phyloP scores from a whole-genome alignment of 1,284 basidiomycete genomes.

The Pseudozyma hubeiensis region DNA sequence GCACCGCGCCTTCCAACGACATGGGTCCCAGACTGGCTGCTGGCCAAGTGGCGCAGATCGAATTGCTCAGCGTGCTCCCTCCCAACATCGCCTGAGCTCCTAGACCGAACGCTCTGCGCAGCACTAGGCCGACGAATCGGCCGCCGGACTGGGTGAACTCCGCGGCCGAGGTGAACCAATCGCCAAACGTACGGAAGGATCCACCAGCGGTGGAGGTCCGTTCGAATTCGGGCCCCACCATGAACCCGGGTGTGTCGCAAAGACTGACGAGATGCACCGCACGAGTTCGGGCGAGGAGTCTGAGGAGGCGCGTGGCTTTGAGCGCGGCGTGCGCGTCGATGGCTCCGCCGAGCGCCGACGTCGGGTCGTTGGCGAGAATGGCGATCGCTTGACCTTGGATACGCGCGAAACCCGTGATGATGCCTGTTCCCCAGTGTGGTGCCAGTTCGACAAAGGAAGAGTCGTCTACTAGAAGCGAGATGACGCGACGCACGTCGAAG shows the following conservation, averaged over 20 bases:
- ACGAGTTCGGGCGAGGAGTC: conserved; percentile 41
- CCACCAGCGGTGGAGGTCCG: conserved; percentile 20
- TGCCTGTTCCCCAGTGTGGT: conserved; percentile 29
- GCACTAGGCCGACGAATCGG: conserved; percentile 32
- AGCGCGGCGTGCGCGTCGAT: conserved; percentile 48
- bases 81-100: conserved; percentile 55
- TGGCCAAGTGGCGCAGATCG: conserved; percentile 48
- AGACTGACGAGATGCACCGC: conserved; percentile 39
- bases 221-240: conserved; percentile 51
- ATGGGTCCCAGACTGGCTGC: conserved; percentile 39
- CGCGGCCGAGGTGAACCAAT: conserved; percentile 45
- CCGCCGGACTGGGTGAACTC: conserved; percentile 41
- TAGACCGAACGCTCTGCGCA: conserved; percentile 50
- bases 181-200: conserved; percentile 48
- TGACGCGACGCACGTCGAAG: conserved; percentile 49
- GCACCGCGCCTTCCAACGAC: conserved; percentile 54
- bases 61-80: conserved; percentile 40
- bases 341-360: conserved; percentile 46
- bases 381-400: conserved; percentile 39
- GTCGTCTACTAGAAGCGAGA: conserved; percentile 48
- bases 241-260: conserved; percentile 59
- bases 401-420: conserved; percentile 49
- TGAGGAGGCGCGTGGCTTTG: conserved; percentile 51
- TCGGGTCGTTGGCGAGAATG: conserved; percentile 48
- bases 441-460: conserved; percentile 47